Conservation (phyloP, 2,329 filamentous ascomycete genomes). For the Alternaria brassicae region DNA sequence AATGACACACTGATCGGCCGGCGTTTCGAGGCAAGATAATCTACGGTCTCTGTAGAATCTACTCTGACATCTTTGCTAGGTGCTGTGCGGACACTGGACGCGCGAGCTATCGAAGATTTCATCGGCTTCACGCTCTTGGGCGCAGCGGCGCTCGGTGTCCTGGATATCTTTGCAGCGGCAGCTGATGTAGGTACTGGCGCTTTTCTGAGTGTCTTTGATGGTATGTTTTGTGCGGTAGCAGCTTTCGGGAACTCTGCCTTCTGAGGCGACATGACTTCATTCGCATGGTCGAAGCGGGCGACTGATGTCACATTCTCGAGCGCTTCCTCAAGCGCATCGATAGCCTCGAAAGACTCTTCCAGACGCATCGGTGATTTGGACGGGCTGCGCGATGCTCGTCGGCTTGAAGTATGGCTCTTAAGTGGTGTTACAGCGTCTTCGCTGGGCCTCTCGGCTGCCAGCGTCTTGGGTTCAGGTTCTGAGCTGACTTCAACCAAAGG, state of each 20-base stretch:
- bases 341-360: slow-evolving; percentile 59
- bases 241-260: slow-evolving; percentile 23
- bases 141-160: slow-evolving; percentile 32
- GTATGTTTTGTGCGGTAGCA: slow-evolving; percentile 9
- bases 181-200: slow-evolving; percentile 12
- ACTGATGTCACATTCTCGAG: slow-evolving; percentile 57
- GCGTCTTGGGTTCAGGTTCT: slow-evolving; percentile 41
- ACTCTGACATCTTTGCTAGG: slow-evolving; percentile 31
- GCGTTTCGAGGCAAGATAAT: slow-evolving; percentile 54
- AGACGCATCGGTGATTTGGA: slow-evolving; percentile 46
- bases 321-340: slow-evolving; percentile 61
- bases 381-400: slow-evolving; percentile 33
- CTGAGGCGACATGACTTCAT: slow-evolving; percentile 40
- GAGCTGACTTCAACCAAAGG: slow-evolving; percentile 31
- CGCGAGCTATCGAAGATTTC: slow-evolving; percentile 32
- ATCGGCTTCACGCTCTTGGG: slow-evolving; percentile 42
- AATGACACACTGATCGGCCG: slow-evolving; percentile 58
- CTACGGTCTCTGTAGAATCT: slow-evolving; percentile 36
- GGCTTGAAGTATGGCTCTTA: slow-evolving; percentile 28
- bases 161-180: slow-evolving; percentile 31
- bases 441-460: slow-evolving; percentile 35
- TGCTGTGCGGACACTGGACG: slow-evolving; percentile 37
- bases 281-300: slow-evolving; percentile 43
- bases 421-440: slow-evolving; percentile 34
- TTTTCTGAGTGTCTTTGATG: slow-evolving; percentile 16